These are phyloP conservation scores for Diddensiella transvaalensis DNA, from an alignment of 805 yeast genomes.

Conservation along the genomic window DNA sequence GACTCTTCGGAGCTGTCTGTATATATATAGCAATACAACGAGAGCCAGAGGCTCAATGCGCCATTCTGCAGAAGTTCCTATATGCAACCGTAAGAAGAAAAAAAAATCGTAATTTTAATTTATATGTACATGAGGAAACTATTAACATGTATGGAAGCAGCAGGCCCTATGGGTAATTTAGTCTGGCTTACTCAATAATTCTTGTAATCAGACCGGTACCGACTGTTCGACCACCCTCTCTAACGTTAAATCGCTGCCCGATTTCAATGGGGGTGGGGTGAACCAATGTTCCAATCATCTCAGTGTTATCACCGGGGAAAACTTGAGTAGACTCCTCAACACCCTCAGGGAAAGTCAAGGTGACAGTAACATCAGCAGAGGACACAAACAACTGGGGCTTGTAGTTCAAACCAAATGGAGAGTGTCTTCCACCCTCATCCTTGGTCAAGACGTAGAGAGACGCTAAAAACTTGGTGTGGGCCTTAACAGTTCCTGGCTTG, in stretches of 20 bases:
- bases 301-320: conserved; percentile 97
- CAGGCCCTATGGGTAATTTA: too few species aligned
- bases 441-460: conserved; percentile 88
- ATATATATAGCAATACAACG: too few species aligned
- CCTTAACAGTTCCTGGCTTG: conserved; percentile 86
- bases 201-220: conserved; percentile 98
- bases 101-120: too few species aligned
- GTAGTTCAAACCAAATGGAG: conserved; percentile 94
- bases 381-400: conserved; percentile 97
- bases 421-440: conserved; percentile 99
- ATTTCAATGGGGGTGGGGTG: conserved; percentile 92
- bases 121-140: too few species aligned
- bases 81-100: too few species aligned
- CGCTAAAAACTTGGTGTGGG: conserved; percentile 91
- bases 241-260: conserved; percentile 97
- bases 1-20: too few species aligned
- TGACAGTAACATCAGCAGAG: conserved; percentile 92
- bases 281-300: conserved; percentile 86
- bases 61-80: too few species aligned
- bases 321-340: conserved; percentile 87
- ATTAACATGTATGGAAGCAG: too few species aligned
- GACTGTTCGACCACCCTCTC: conserved; percentile 99
- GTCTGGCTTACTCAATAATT: conserved; percentile 72
- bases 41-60: too few species aligned
- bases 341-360: conserved; percentile 80